Evolutionary conservation across 2,329 filamentous ascomycete genomes (phyloP).

Genomic region (Chalaropsis thielavioides): DNA sequence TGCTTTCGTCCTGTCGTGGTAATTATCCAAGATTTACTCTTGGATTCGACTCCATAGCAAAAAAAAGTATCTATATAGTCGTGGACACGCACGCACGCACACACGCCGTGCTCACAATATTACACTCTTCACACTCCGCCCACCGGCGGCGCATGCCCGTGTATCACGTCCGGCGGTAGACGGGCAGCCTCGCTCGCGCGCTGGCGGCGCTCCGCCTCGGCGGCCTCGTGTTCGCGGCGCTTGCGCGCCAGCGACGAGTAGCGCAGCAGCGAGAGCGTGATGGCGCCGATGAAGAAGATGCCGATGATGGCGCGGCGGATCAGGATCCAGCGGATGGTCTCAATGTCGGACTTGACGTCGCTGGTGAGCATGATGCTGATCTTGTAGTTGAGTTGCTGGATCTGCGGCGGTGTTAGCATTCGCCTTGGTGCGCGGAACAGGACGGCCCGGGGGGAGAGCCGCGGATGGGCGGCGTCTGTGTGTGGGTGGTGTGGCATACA

Average conservation of each 20-base stretch:
- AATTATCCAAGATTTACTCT: too few species aligned
- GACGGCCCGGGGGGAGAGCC: background rate
- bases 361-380: constrained; percentile 83
- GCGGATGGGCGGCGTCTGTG: too few species aligned
- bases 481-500: constrained; percentile 31
- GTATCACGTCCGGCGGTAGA: constrained; percentile 1
- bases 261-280: constrained; percentile 44
- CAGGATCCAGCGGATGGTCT: constrained; percentile 76
- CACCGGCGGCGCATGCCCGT: background rate
- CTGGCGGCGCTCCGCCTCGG: constrained; percentile 28
- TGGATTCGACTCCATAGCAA: too few species aligned
- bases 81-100: too few species aligned
- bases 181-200: constrained; percentile 17
- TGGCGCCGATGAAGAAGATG: constrained; percentile 50
- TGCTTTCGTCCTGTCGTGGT: too few species aligned
- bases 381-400: constrained; percentile 91
- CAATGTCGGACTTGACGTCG: constrained; percentile 82
- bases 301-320: constrained; percentile 49
- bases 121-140: background rate
- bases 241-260: constrained; percentile 44
- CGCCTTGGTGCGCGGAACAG: background rate
- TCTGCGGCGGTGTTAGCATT: constrained; percentile 32
- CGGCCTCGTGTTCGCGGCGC: constrained; percentile 23
- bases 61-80: too few species aligned
- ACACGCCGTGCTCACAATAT: too few species aligned